Percentiles rank a stretch among this genome's conserved stretches.
Conservation (phyloP, 2,329 filamentous ascomycete genomes). For the Albifimbria verrucaria region DNA sequence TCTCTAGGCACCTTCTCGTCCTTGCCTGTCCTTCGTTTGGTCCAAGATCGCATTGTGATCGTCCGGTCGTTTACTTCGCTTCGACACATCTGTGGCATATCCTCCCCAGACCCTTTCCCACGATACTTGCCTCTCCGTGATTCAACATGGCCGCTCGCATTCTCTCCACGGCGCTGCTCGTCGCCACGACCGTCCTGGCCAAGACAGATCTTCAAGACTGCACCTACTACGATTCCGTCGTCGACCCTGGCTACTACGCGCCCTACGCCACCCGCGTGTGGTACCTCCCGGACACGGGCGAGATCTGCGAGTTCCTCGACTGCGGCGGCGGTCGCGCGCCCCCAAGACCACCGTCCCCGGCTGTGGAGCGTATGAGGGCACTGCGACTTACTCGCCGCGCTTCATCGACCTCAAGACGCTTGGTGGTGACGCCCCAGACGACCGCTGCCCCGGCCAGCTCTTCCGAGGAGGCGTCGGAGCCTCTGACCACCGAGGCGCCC, state of each 20-base stretch:
- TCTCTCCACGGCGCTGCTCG: slow-evolving; percentile 21
- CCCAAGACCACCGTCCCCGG: slow-evolving; percentile 62
- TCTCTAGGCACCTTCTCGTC: background rate
- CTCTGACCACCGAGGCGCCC: slow-evolving; percentile 11
- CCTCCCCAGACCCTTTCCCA: background rate
- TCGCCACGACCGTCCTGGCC: slow-evolving; percentile 32
- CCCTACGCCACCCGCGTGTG: slow-evolving; percentile 48
- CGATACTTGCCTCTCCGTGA: background rate
- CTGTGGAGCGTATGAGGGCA: slow-evolving; percentile 53
- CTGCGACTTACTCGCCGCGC: slow-evolving; percentile 48
- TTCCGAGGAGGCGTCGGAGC: slow-evolving; percentile 5
- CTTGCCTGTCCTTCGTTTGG: background rate
- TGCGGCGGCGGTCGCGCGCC: slow-evolving; percentile 66
- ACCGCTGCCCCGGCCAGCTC: background rate
- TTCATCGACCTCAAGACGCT: slow-evolving; percentile 38
- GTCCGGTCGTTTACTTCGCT: background rate
- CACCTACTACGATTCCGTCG: slow-evolving; percentile 33
- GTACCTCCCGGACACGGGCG: slow-evolving; percentile 61
- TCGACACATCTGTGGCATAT: background rate
- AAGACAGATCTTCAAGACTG: slow-evolving; percentile 46
- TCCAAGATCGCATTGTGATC: background rate
- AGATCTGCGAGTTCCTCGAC: slow-evolving; percentile 62
- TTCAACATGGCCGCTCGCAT: slow-evolving; percentile 23
- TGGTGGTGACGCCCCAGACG: background rate
- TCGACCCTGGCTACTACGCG: slow-evolving; percentile 23